Percentiles rank a stretch among this genome's conserved stretches.
Evolutionary conservation across 164 flowering plant genomes (phyloP).

Genomic region (Chloranthus sessilifolius): DNA sequence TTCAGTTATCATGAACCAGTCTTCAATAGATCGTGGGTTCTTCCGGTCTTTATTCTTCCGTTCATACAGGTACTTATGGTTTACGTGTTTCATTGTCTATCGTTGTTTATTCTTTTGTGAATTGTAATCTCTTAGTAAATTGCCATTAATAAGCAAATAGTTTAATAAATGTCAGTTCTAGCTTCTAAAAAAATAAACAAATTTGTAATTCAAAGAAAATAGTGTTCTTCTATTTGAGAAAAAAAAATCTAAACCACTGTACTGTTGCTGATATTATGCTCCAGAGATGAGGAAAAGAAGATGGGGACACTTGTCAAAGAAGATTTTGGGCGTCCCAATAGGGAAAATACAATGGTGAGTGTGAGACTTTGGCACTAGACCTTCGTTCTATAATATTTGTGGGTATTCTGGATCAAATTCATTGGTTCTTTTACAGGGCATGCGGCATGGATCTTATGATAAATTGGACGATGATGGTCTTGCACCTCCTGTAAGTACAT

Average conservation of each 20-base stretch:
- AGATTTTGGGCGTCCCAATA: slow-evolving; percentile 95
- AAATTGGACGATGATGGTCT: slow-evolving; percentile 99
- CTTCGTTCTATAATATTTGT: not conserved
- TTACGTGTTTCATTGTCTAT: too few species aligned
- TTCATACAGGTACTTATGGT: slow-evolving; percentile 57
- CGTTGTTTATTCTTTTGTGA: too few species aligned
- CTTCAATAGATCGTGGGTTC: slow-evolving; percentile 99
- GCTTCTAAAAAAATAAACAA: too few species aligned
- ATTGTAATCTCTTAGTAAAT: too few species aligned
- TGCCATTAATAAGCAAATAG: too few species aligned
- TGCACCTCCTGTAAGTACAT: slow-evolving; percentile 81
- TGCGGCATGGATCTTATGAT: slow-evolving; percentile 97
- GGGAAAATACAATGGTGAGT: slow-evolving; percentile 84
- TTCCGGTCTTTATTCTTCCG: slow-evolving; percentile 90
- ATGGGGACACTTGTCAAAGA: slow-evolving; percentile 99
- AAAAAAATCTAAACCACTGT: too few species aligned
- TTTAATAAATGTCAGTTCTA: too few species aligned
- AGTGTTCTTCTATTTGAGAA: too few species aligned
- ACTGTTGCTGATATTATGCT: too few species aligned
- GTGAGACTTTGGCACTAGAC: not conserved
- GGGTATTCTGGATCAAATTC: slow-evolving; percentile 3
- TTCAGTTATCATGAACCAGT: slow-evolving; percentile 97
- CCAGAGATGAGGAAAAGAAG: slow-evolving; percentile 76
- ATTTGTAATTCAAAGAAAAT: too few species aligned
- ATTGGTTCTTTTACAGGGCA: slow-evolving; percentile 53